Conservation (phyloP, 2,329 filamentous ascomycete genomes). For the Ambrosiella beaveri region DNA sequence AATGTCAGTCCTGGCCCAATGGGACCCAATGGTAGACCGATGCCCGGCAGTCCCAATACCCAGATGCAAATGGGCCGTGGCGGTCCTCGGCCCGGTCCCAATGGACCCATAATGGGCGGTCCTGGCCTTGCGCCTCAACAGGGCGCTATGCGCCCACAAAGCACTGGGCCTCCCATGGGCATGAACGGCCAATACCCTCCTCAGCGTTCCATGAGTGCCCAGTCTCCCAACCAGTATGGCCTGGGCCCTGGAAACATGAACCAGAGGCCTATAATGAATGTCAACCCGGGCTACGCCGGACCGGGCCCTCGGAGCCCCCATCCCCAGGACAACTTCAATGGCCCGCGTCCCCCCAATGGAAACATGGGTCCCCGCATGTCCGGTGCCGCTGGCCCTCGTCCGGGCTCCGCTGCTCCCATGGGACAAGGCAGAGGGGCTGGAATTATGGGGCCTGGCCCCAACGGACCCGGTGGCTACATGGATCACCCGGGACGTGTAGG, state of each 20-base stretch:
- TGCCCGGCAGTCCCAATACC: neutral
- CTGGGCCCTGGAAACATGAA: slow-evolving; percentile 17
- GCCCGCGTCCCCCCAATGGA: slow-evolving; percentile 11
- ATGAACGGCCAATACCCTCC: slow-evolving; percentile 3
- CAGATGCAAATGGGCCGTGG: slow-evolving; percentile 11
- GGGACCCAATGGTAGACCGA: neutral
- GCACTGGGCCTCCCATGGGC: slow-evolving; percentile 6
- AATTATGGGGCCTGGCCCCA: slow-evolving; percentile 13
- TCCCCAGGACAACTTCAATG: slow-evolving; percentile 13
- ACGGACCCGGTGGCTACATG: slow-evolving; percentile 15
- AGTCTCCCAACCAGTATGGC: slow-evolving; percentile 11
- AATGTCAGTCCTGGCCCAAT: slow-evolving; percentile 16
- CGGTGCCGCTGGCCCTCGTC: slow-evolving; percentile 17
- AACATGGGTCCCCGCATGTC: slow-evolving; percentile 25
- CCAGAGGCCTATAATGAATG: slow-evolving; percentile 11
- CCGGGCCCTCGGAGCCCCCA: slow-evolving; percentile 15
- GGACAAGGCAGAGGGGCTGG: slow-evolving; percentile 15
- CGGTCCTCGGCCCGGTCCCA: slow-evolving; percentile 7
- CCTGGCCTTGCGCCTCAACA: slow-evolving; percentile 7
- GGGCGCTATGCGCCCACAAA: slow-evolving; percentile 8
- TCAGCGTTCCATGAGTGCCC: slow-evolving; percentile 9
- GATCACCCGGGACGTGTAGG: slow-evolving; percentile 18
- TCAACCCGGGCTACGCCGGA: slow-evolving; percentile 12
- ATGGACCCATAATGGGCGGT: slow-evolving; percentile 2
- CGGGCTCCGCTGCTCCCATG: slow-evolving; percentile 18